Percentiles rank a stretch among this genome's conserved stretches.
These are phyloP conservation scores for Neostapfia colusana DNA, from an alignment of 176 grass and related monocot species.

Conservation along the genomic window DNA sequence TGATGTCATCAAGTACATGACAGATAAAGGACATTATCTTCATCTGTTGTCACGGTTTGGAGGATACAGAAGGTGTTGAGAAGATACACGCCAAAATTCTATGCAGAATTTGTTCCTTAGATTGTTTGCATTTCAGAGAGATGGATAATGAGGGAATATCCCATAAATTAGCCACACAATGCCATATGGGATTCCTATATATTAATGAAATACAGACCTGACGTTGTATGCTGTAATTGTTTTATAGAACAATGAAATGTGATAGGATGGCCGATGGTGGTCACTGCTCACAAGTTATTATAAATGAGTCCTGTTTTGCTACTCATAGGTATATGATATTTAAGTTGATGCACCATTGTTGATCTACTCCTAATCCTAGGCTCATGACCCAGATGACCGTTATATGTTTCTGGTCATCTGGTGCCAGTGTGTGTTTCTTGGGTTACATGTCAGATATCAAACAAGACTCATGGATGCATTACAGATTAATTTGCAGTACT, in stretches of 20 bases:
- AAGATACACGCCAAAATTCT: slow-evolving; percentile 27
- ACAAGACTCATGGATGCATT: background rate
- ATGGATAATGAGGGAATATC: slow-evolving; percentile 30
- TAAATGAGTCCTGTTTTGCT: background rate
- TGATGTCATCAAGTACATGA: slow-evolving; percentile 82
- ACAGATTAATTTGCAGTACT: slow-evolving; percentile 21
- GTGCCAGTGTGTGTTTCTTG: slow-evolving; percentile 1
- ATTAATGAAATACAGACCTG: slow-evolving; percentile 33
- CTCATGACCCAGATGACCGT: background rate
- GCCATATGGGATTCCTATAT: slow-evolving; percentile 25
- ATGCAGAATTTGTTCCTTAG: slow-evolving; percentile 28
- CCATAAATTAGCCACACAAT: slow-evolving; percentile 22
- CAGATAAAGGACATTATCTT: slow-evolving; percentile 91
- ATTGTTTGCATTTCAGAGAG: slow-evolving; percentile 33
- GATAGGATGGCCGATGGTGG: background rate
- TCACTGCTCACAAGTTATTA: background rate
- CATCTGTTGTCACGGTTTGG: slow-evolving; percentile 82
- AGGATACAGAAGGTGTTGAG: slow-evolving; percentile 76
- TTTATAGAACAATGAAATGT: slow-evolving; percentile 26
- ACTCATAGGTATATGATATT: background rate
- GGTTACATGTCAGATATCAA: slow-evolving; percentile 22
- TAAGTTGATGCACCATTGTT: background rate
- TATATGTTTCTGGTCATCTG: background rate
- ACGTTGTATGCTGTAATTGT: slow-evolving; percentile 18
- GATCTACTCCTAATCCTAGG: background rate